Percentiles rank a stretch among this genome's conserved stretches.
Evolutionary conservation across 805 yeast genomes (phyloP).

Genomic region (Kluyveromyces lactis): DNA sequence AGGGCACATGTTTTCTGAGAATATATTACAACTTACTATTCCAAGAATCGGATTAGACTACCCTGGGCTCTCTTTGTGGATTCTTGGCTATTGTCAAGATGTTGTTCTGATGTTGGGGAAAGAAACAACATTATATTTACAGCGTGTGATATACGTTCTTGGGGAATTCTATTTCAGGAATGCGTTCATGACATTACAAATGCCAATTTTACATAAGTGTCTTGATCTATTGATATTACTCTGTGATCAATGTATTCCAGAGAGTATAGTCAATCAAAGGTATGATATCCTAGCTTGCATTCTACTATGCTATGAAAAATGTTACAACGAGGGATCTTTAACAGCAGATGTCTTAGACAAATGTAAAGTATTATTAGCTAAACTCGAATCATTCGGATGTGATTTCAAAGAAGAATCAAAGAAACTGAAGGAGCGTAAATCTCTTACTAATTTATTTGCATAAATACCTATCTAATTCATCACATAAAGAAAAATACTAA

Average conservation of each 20-base stretch:
- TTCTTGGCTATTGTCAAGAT: constrained; percentile 5
- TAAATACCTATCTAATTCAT: neutral
- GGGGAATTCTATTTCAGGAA: constrained; percentile 24
- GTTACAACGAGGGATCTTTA: constrained; percentile 19
- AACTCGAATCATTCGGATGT: constrained; percentile 11
- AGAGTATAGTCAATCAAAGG: constrained; percentile 17
- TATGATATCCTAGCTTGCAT: constrained; percentile 20
- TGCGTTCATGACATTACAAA: constrained; percentile 21
- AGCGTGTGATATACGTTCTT: constrained; percentile 19
- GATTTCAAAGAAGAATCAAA: constrained; percentile 6
- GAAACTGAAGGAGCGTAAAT: neutral
- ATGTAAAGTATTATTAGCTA: constrained; percentile 1
- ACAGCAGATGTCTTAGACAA: neutral
- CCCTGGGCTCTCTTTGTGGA: constrained; percentile 13
- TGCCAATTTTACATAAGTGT: constrained; percentile 10
- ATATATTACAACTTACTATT: constrained; percentile 19
- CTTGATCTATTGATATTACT: constrained; percentile 8
- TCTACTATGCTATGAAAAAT: constrained; percentile 17
- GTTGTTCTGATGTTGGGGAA: constrained; percentile 7
- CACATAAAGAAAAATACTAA: no score
- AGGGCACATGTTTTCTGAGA: constrained; percentile 17
- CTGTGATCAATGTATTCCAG: constrained; percentile 11
- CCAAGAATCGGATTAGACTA: constrained; percentile 20
- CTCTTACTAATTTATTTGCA: neutral
- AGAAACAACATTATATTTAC: constrained; percentile 12